Evolutionary conservation across 2,329 filamentous ascomycete genomes (phyloP), one percentile per base, ranked within the genome.

Genomic region (Neopestalotiopsis sp.): DNA sequence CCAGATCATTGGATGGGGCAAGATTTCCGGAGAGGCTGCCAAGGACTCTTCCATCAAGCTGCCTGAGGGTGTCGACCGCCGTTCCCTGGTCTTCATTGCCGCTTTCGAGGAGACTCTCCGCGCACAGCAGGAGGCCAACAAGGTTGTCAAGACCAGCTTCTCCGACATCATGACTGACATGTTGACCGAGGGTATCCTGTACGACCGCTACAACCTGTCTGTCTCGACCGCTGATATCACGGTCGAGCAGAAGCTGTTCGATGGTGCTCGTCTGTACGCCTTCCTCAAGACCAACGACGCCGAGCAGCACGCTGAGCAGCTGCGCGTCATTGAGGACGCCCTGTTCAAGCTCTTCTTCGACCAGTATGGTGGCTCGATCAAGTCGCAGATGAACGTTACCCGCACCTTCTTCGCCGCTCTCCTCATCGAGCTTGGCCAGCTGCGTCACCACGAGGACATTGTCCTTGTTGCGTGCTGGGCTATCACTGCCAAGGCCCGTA

Each of bases 271-370:
- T 6, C 45, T 53, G 45, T 53, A 53, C 45, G 45, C 45, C 17
- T 53, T 53, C 45, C 45, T 53, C 45, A 53, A 53, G 45, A 53
- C 45, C 45, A 53, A n/a, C 45, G 45, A 53, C n/a, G 45, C 45
- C 45, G 45, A 53, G 45, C 45, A 53, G 45, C 45, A 53, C 45
- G 45, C n/a, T 10, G 45, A 53, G 45, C 45, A 53, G 45, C 45
- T 53, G 6, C 45, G 45, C 10, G 45, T 53, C 45, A 53, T 53
- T 53, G 45, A 53, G 45, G 45, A 53, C 3, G 45, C 45, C n/a
- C 45, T 53, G n/a, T 53, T 53, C 45, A 53, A 53, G 45, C 45
- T 53, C n/a, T 53, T 53, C 45, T 53, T 53, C n/a, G 45, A 53
- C 45, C 17, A 53, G 45, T 53, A 53, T 20, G 45, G 45, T 20